These are phyloP conservation scores for Actinomucor elegans DNA, from an alignment of 371 early-diverging fungal genomes.

Conservation along the genomic window DNA sequence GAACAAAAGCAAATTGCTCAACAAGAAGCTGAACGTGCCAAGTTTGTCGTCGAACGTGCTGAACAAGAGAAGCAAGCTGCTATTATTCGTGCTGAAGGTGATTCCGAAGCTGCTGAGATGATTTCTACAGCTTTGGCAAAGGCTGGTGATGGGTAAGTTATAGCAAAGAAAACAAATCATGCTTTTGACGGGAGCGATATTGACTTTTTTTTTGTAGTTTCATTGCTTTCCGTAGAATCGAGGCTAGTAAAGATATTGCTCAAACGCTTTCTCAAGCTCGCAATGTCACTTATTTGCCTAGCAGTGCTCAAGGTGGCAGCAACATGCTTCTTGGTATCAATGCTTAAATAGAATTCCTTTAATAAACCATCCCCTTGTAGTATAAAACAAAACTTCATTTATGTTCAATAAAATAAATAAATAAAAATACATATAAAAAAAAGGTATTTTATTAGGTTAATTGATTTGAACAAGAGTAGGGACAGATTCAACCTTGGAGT, in stretches of 20 bases:
- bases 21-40: slow-evolving; percentile 97
- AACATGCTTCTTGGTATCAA: slow-evolving; percentile 60
- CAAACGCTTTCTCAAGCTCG: slow-evolving; percentile 77
- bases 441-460: not conserved
- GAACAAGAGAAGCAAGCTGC: slow-evolving; percentile 97
- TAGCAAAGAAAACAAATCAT: too few relatives aligned
- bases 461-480: too few relatives aligned
- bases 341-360: slow-evolving; percentile 12
- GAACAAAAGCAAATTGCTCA: slow-evolving; percentile 93
- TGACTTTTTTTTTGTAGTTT: slow-evolving; percentile 36
- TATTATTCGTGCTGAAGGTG: slow-evolving; percentile 98
- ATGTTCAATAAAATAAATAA: slow-evolving; percentile 1
- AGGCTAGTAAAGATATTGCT: slow-evolving; percentile 98
- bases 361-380: too few relatives aligned
- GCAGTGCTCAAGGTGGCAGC: slow-evolving; percentile 40
- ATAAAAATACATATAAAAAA: not conserved
- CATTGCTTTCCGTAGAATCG: slow-evolving; percentile 95
- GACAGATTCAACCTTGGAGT: not conserved
- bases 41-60: slow-evolving; percentile 91
- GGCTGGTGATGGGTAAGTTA: slow-evolving; percentile 67
- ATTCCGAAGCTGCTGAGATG: slow-evolving; percentile 89
- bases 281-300: slow-evolving; percentile 94
- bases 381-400: too few relatives aligned
- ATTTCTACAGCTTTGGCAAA: slow-evolving; percentile 86
- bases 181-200: too few relatives aligned